Evolutionary conservation across 805 yeast species (phyloP), one percentile per base, ranked within the genome.

Genomic region (Metschnikowia lunata): DNA sequence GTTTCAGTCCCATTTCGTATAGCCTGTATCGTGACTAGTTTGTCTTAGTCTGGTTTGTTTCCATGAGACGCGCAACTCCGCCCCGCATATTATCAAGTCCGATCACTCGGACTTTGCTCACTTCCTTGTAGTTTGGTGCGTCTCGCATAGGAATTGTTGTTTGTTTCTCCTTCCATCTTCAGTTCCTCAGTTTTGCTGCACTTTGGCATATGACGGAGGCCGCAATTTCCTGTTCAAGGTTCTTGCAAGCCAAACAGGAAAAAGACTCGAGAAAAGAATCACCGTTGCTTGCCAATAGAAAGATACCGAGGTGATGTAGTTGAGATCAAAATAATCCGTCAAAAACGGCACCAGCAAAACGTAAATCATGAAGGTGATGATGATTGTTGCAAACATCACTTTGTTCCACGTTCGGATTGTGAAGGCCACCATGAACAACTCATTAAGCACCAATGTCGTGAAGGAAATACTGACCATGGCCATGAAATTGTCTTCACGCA

Each of bases 181-280:
- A 18, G 23, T 18, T 18, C 31, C 3, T 41, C 51, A 82, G 43
- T 77, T 83, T 48, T 86, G 93, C 62, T 90, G 98, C 34, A 93
- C 98, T 63, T 93, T 93, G 8, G 97, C 97, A 63, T 93, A 93
- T 59, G 88, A 88, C 29, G 99, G 99, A 3, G 99, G 98, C 54
- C 89, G 79, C 45, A 93, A 63, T 49, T 72, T 80, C 50, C 96
- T 76, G 58, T 83, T 81, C 13, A 91, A 68, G 4, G 85, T 73
- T 63, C 87, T 87, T 3, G 83, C 82, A 2, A 84, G 68, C 97
- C 97, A 91, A 1, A 91, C 95, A 0, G 99, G 99, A 31, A 88
- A 64, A 45, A 91, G 70, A 7, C 96, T 84, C 4, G 87, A 67
- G 0, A 79, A 72, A 34, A 90, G 65, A 10, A 87, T 82, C 8